These are phyloP conservation scores for Rhodomyrtus psidioides DNA, from an alignment of 441 rosid genomes.

Conservation along the genomic window DNA sequence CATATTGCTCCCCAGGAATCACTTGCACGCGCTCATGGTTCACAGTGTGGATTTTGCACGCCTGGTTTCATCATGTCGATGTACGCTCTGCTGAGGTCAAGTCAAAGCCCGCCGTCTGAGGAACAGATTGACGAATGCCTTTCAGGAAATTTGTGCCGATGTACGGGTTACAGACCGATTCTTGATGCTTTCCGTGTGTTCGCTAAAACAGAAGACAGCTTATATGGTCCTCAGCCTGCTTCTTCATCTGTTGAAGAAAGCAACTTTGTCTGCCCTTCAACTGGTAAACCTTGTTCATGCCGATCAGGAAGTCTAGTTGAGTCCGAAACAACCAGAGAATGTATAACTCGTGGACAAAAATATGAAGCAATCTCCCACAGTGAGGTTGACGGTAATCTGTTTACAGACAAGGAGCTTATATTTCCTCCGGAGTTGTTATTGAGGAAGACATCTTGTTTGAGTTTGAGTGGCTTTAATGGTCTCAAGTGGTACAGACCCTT, in stretches of 20 bases:
- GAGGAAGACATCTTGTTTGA: slow-evolving; percentile 56
- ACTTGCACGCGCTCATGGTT: slow-evolving; percentile 69
- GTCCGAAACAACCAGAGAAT: slow-evolving; percentile 5
- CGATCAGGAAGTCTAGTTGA: slow-evolving; percentile 23
- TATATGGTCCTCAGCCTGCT: slow-evolving; percentile 33
- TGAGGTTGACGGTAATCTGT: slow-evolving; percentile 67
- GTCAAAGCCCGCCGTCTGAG: slow-evolving; percentile 51
- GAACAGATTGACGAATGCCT: slow-evolving; percentile 91
- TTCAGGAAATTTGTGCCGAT: slow-evolving; percentile 88
- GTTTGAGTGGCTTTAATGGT: slow-evolving; percentile 63
- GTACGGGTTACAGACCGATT: slow-evolving; percentile 92
- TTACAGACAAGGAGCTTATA: slow-evolving; percentile 72
- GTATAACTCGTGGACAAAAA: slow-evolving; percentile 18
- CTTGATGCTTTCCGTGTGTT: slow-evolving; percentile 89
- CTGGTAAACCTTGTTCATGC: slow-evolving; percentile 88
- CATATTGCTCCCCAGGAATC: slow-evolving; percentile 46
- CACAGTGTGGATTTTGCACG: slow-evolving; percentile 97
- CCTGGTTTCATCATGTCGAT: slow-evolving; percentile 96
- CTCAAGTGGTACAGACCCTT: slow-evolving; percentile 77
- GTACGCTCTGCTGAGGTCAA: slow-evolving; percentile 77
- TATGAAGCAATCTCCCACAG: slow-evolving; percentile 48
- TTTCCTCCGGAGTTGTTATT: slow-evolving; percentile 75
- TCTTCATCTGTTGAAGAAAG: slow-evolving; percentile 38
- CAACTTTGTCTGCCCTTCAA: slow-evolving; percentile 57
- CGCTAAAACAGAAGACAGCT: slow-evolving; percentile 65